Evolutionary conservation across 495 filamentous ascomycete species (phyloP).

Genomic region (Penicillium soppii): DNA sequence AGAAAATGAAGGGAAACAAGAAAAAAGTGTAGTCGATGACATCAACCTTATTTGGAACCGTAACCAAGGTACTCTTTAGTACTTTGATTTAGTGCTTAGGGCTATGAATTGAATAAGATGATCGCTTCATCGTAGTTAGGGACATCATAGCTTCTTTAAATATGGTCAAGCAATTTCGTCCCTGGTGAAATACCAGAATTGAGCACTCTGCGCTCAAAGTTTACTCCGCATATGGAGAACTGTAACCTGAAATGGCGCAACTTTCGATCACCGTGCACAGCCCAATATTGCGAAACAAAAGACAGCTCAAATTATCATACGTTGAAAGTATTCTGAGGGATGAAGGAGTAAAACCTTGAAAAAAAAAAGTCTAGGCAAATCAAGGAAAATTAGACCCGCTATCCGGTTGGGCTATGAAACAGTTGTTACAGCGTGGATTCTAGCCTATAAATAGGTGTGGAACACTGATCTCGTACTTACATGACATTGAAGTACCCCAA

Average conservation of each 20-base stretch:
- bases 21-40: not conserved
- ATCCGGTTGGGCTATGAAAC: no score
- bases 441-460: not conserved
- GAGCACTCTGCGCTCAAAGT: no score
- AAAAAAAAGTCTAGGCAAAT: not conserved
- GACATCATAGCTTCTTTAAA: no score
- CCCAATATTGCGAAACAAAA: not conserved
- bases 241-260: not conserved
- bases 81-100: not conserved
- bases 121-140: no score
- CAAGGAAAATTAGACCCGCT: conserved; percentile 1
- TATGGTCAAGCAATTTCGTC: no score
- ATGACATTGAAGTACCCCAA: not conserved
- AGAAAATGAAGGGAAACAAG: not conserved
- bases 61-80: no score
- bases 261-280: conserved; percentile 16
- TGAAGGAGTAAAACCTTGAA: not conserved
- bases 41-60: conserved; percentile 1
- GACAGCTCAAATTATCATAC: not conserved
- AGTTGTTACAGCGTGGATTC: no score
- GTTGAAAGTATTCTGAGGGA: not conserved
- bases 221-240: no score
- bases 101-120: no score
- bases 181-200: no score
- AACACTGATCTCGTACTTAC: not conserved